Evolutionary conservation across 2,329 filamentous ascomycete genomes (phyloP).

Genomic region (Trichoderma arundinaceum): DNA sequence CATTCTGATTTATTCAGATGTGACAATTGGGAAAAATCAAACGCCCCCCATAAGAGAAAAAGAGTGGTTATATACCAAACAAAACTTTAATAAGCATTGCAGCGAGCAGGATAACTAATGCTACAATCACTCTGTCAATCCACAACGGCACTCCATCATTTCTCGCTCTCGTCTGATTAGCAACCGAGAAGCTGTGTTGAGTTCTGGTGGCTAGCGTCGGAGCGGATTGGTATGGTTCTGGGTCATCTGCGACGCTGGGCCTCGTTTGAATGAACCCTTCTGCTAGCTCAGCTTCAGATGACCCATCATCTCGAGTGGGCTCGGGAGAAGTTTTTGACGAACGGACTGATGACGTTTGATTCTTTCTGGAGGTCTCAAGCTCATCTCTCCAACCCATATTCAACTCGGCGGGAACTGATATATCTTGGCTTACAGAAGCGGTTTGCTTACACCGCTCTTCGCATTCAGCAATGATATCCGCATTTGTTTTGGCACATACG

Average conservation of each 20-base stretch:
- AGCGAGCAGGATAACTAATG: slow-evolving; percentile 70
- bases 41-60: background rate
- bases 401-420: slow-evolving; percentile 60
- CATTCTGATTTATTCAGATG: background rate
- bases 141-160: slow-evolving; percentile 63
- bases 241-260: background rate
- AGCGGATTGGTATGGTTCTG: slow-evolving; percentile 3
- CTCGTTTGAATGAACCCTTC: slow-evolving; percentile 59
- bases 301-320: slow-evolving; percentile 41
- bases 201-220: background rate
- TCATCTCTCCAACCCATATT: slow-evolving; percentile 77
- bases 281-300: slow-evolving; percentile 56
- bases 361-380: slow-evolving; percentile 50
- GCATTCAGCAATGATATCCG: slow-evolving; percentile 74
- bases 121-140: slow-evolving; percentile 82
- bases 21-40: background rate
- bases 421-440: slow-evolving; percentile 46
- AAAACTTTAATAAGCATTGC: slow-evolving; percentile 70
- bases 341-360: background rate
- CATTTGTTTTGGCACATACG: slow-evolving; percentile 73
- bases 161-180: background rate
- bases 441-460: slow-evolving; percentile 60
- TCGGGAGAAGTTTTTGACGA: background rate
- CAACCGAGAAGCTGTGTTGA: slow-evolving; percentile 15
- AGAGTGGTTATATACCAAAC: slow-evolving; percentile 39